A percentile compares a stretch with the other conserved stretches of the same genome.
These are phyloP conservation scores for Trypanosoma platydactyli DNA, from an alignment of 208 protist genomes.

Conservation along the genomic window DNA sequence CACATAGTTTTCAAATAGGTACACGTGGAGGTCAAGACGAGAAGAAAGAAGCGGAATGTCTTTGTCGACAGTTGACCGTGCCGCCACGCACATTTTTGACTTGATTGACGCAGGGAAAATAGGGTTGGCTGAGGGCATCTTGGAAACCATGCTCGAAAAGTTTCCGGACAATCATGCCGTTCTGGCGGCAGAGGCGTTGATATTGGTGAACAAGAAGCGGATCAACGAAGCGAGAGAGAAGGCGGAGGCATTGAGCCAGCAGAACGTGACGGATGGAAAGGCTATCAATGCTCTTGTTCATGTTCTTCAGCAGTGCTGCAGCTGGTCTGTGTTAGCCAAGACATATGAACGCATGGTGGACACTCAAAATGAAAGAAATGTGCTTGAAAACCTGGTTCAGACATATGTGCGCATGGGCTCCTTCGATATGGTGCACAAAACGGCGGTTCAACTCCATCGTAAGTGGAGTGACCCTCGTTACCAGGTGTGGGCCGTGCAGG, in stretches of 20 bases:
- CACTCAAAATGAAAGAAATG: slow-evolving; percentile 53
- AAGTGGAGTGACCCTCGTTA: slow-evolving; percentile 64
- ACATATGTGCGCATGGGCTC: slow-evolving; percentile 80
- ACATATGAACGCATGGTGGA: slow-evolving; percentile 65
- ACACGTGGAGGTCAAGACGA: neutral
- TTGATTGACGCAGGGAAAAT: slow-evolving; percentile 60
- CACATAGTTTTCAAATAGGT: no score
- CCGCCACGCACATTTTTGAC: slow-evolving; percentile 58
- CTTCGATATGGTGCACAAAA: slow-evolving; percentile 67
- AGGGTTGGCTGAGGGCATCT: slow-evolving; percentile 53
- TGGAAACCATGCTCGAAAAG: slow-evolving; percentile 63
- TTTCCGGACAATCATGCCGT: slow-evolving; percentile 61
- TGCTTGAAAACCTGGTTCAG: slow-evolving; percentile 73
- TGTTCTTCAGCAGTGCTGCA: slow-evolving; percentile 72
- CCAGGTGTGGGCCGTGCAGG: slow-evolving; percentile 84
- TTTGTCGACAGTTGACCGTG: slow-evolving; percentile 37
- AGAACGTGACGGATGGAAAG: slow-evolving; percentile 51
- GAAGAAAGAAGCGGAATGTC: slow-evolving; percentile 8
- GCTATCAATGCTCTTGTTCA: slow-evolving; percentile 66
- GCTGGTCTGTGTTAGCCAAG: slow-evolving; percentile 58
- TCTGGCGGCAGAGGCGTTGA: slow-evolving; percentile 53
- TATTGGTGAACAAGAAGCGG: slow-evolving; percentile 45
- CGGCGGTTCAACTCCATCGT: slow-evolving; percentile 60
- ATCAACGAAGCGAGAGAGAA: slow-evolving; percentile 39
- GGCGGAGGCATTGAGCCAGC: slow-evolving; percentile 43